Evolutionary conservation across 2,329 filamentous ascomycete genomes (phyloP).

Genomic region (Corinectria fuckeliana): DNA sequence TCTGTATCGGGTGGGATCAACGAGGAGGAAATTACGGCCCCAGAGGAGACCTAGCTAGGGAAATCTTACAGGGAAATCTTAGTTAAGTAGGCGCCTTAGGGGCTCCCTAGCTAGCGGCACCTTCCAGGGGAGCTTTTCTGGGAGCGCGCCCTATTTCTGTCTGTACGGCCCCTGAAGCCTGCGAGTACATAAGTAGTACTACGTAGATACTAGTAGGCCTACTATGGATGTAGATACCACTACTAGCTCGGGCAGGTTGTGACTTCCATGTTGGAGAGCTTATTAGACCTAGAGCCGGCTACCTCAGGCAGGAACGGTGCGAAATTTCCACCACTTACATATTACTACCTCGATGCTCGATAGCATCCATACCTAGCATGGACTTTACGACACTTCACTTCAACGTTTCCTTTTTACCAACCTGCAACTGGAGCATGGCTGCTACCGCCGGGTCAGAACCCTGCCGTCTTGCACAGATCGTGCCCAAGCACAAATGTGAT

Average conservation of each 20-base stretch:
- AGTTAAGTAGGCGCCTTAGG: background rate
- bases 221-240: too few relatives aligned
- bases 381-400: background rate
- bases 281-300: background rate
- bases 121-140: conserved; percentile 3
- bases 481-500: background rate
- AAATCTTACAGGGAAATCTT: conserved; percentile 5
- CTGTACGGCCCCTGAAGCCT: background rate
- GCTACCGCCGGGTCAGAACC: conserved; percentile 11
- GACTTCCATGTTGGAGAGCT: background rate
- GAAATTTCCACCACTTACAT: background rate
- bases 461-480: background rate
- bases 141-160: background rate
- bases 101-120: conserved; percentile 1
- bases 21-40: conserved; percentile 35
- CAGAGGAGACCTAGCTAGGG: conserved; percentile 14
- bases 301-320: background rate
- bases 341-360: background rate
- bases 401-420: background rate
- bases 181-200: too few relatives aligned
- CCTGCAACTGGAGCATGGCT: background rate
- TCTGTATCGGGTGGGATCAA: conserved; percentile 23
- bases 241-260: background rate
- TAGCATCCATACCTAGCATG: too few relatives aligned
- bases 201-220: too few relatives aligned